phyloP scores from a whole-genome alignment of 805 yeast species.

The Wickerhamiella sorbophila region DNA sequence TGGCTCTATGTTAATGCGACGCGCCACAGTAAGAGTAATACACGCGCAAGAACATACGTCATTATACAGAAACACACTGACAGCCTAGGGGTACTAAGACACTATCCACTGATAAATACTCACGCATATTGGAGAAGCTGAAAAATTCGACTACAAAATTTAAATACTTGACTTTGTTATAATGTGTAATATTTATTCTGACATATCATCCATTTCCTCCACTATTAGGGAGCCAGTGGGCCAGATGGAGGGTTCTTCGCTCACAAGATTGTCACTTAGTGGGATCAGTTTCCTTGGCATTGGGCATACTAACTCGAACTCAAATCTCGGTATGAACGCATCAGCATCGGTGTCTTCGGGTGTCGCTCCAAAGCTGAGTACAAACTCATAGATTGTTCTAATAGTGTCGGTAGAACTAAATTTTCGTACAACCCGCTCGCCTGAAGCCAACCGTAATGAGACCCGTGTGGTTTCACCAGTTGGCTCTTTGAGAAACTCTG shows the following conservation, averaged over 20 bases:
- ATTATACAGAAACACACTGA: no score
- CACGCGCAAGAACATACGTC: no score
- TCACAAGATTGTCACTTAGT: constrained; percentile 23
- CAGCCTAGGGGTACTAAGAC: no score
- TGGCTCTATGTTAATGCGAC: no score
- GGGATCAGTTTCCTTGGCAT: constrained; percentile 40
- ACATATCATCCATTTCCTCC: constrained; percentile 26
- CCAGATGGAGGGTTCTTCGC: constrained; percentile 35
- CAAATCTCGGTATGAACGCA: constrained; percentile 33
- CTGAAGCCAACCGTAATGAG: constrained; percentile 53
- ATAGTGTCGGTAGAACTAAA: constrained; percentile 35
- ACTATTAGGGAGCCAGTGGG: constrained; percentile 55
- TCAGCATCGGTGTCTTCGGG: constrained; percentile 11
- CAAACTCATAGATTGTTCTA: constrained; percentile 57
- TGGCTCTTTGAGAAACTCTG: constrained; percentile 18
- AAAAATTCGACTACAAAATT: no score
- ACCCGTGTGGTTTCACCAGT: constrained; percentile 32
- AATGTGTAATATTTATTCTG: no score
- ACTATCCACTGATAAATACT: no score
- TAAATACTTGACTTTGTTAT: no score
- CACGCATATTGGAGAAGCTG: no score
- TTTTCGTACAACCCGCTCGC: constrained; percentile 41
- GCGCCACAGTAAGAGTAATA: no score
- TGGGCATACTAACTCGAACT: constrained; percentile 39
- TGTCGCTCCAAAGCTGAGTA: constrained; percentile 34